Base-by-base conservation (phyloP, 495 filamentous ascomycete species). In the Podospora comata region DNA sequence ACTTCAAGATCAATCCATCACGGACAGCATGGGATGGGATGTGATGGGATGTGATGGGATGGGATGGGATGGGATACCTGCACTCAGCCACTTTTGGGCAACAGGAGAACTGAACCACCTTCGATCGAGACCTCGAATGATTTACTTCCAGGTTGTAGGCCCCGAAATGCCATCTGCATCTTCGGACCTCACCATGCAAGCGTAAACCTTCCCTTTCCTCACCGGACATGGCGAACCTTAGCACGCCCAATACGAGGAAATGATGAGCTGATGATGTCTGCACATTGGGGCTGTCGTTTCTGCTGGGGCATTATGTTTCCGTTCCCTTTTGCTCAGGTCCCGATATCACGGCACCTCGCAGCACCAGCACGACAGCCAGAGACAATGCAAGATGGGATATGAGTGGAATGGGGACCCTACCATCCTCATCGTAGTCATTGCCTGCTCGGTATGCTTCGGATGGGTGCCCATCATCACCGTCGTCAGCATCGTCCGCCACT, bases 381-480 rank as follows among this genome's bases (percentile, higher is more conserved):
- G 11, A 44, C 61, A 30, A 61, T 19, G 16, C 73, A 71, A 66
- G 16, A 75, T 73, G 71, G 63, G 54, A 1, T 54, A 44, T 30
- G 68, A 57, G 2, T 68, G 65, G 66, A 19, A 70, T 19, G 65
- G 62, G 55, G 59, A 71, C 39, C 26, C 54, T 13, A 69, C 53
- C 13, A 30, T 30, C 1, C 66, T 60, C 27, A 65, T 73, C 11
- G 26, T 75, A 30, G 19, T 63, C 28, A 75, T 75, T 56, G 61
- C 57, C 53, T 4, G 63, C 16, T 44, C 68, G n/a, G 23, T 71
- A 9, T 69, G 71, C 59, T 70, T 73, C n/a, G 54, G 60, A 32
- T 75, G 71, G 65, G n/a, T 73, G 20, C 67, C 71, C n/a, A 16
- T 75, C 11, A 48, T 67, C 28, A 20, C 55, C 27, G 15, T 59